These are phyloP conservation scores for Cercospora sesami DNA, from an alignment of 2,329 filamentous ascomycete genomes.

Conservation along the genomic window DNA sequence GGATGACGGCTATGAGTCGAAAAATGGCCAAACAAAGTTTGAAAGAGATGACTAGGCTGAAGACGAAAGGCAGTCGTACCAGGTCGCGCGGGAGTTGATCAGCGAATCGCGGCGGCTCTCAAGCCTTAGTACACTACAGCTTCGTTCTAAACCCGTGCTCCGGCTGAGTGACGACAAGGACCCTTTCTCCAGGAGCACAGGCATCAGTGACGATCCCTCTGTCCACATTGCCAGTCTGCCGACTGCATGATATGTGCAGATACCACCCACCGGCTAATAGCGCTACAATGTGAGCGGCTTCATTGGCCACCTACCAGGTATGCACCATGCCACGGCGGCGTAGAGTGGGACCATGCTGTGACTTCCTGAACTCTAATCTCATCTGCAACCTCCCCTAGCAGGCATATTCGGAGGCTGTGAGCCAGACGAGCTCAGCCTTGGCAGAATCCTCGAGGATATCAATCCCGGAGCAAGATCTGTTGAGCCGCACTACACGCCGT, in stretches of 20 bases:
- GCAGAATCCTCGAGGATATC: background rate
- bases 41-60: conserved; percentile 6
- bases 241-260: conserved; percentile 3
- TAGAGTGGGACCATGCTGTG: background rate
- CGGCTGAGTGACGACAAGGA: conserved; percentile 7
- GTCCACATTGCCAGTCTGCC: background rate
- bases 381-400: background rate
- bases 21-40: conserved; percentile 11
- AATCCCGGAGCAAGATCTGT: background rate
- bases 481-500: background rate
- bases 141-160: background rate
- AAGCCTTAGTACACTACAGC: conserved; percentile 10
- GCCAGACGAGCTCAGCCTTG: background rate
- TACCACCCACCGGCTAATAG: background rate
- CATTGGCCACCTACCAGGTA: background rate
- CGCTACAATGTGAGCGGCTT: background rate
- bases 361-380: conserved; percentile 1
- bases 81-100: conserved; percentile 2
- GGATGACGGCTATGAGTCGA: conserved; percentile 3
- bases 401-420: conserved; percentile 6
- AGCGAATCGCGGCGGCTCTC: conserved; percentile 11
- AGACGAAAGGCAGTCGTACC: conserved; percentile 7
- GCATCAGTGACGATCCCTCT: conserved; percentile 1
- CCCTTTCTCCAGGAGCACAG: background rate
- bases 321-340: background rate